Base-by-base conservation (phyloP, 345 rosid species). In the Populus alba region DNA sequence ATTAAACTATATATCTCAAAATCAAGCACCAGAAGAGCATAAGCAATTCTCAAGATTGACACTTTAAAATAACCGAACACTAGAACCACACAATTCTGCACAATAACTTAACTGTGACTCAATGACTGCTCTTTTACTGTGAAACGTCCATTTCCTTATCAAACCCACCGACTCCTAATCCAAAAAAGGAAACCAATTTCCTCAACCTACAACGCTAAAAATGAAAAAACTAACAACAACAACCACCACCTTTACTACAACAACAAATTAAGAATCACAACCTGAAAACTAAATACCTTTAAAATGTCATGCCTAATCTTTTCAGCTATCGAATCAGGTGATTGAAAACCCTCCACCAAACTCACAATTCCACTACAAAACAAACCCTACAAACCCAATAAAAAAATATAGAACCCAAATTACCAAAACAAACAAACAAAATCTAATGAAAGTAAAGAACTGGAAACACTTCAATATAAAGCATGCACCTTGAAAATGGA, bases 401-500 rank as follows among this genome's bases (percentile, higher is more conserved):
- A 39, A 31, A 5, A 16, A 38, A 59, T 51, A 38, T 29, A 5
- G 27, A 13, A 23, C 62, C 22, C 33, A 78, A 71, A 31, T 3
- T 13, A 23, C 37, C 45, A 23, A 63, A 49, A 72, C 49, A 13
- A 75, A 68, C 45, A 41, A 10, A 41, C 45, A 41, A 41, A 41
- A 41, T 22, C 62, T 2, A 11, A 59, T n/a, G n/a, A 9, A 59
- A 1, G 63, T 59, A 23, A 23, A 10, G 63, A 10, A 23, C 29
- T n/a, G 45, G 20, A 33, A 81, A 63, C 73, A 53, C 27, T 70
- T 70, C 49, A 66, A 80, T 79, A 69, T 37, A 87, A 67, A 81
- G 79, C 47, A 33, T 73, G 71, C 67, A 83, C 86, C 86, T 82
- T 75, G 45, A 75, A 35, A 39, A 77, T 57, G 29, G 55, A 5